phyloP scores from a whole-genome alignment of 1,284 basidiomycete genomes.

The Peniophora sp. region DNA sequence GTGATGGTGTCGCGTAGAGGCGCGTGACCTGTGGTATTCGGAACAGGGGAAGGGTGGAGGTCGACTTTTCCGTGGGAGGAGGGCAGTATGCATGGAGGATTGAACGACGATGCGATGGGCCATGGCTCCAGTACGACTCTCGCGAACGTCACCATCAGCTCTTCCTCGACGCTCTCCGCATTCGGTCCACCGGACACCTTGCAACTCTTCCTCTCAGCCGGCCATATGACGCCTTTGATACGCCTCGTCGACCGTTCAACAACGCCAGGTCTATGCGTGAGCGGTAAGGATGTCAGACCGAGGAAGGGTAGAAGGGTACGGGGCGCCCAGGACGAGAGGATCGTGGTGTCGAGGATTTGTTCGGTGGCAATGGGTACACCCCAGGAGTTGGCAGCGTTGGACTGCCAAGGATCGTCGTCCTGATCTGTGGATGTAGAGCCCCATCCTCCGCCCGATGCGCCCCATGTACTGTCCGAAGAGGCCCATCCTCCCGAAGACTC shows the following conservation, averaged over 20 bases:
- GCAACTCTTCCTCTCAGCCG: slow-evolving; percentile 7
- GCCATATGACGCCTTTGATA: slow-evolving; percentile 29
- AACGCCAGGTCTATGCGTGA: slow-evolving; percentile 44
- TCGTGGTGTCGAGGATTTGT: slow-evolving; percentile 4
- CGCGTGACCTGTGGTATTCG: slow-evolving; percentile 27
- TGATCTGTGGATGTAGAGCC: slow-evolving; percentile 8
- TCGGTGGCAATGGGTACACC: slow-evolving; percentile 11
- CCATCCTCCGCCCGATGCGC: slow-evolving; percentile 1
- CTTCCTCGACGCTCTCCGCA: slow-evolving; percentile 37
- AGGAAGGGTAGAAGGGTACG: slow-evolving; percentile 31
- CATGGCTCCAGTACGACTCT: slow-evolving; percentile 45
- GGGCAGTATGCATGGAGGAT: slow-evolving; percentile 28
- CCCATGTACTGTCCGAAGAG: not conserved
- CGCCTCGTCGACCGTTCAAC: slow-evolving; percentile 45
- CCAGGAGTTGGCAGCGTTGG: slow-evolving; percentile 15
- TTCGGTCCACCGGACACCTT: slow-evolving; percentile 1
- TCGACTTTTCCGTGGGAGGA: slow-evolving; percentile 1
- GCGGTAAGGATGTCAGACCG: slow-evolving; percentile 34
- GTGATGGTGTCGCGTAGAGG: slow-evolving; percentile 45
- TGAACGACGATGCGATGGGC: slow-evolving; percentile 25
- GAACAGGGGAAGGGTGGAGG: not conserved
- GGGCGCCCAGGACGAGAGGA: slow-evolving; percentile 40
- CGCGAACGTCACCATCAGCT: slow-evolving; percentile 37
- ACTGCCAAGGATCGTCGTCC: slow-evolving; percentile 13
- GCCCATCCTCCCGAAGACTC: too few relatives aligned